Evolutionary conservation across 1,284 basidiomycete genomes (phyloP), one percentile per base, ranked within the genome.

Genomic region (Ganoderma resinaceum): DNA sequence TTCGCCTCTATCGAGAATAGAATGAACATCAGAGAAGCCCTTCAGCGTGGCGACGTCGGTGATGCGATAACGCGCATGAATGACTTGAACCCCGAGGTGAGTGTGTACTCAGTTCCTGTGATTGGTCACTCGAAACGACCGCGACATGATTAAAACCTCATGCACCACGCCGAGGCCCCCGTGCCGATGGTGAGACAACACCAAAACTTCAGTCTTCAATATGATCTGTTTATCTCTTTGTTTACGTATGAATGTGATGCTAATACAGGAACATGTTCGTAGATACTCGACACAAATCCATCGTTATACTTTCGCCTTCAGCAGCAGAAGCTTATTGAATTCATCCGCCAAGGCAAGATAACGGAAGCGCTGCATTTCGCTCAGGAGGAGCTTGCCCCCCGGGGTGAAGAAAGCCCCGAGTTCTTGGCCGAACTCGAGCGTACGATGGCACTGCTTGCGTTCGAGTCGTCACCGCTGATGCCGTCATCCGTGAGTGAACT

Each of bases 111-210:
- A 52, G 69, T 66, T 72, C 64, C 66, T 66, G 12, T 57, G 62
- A 46, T 42, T 18, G 43, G 43, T 52, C 20, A 23, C 58, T 29
- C 38, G 18, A 42, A 12, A 63, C 66, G 63, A 23, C 59, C 61
- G 31, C 61, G 77, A 85, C 79, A 93, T 81, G 95, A 97, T 97
- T 95, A 91, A 86, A 93, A 77, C 76, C 92, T 95, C 96, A 98
- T 98, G 97, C 97, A 99, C 97, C 97, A 98, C 96, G 93, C 97
- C 91, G 87, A 98, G 92, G 85, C 90, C 86, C 78, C 78, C 74
- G 59, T 86, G 90, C 87, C 88, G 83, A 80, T 93, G 93, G 91
- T 90, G 93, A 94, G 80, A 89, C 78, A 82, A 88, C 81, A 87
- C 84, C 85, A 89, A 90, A 91, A 91, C 91, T 94, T 93, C 92